Evolutionary conservation across 129 eudicot species (phyloP).

Genomic region (Centaurea solstitialis): DNA sequence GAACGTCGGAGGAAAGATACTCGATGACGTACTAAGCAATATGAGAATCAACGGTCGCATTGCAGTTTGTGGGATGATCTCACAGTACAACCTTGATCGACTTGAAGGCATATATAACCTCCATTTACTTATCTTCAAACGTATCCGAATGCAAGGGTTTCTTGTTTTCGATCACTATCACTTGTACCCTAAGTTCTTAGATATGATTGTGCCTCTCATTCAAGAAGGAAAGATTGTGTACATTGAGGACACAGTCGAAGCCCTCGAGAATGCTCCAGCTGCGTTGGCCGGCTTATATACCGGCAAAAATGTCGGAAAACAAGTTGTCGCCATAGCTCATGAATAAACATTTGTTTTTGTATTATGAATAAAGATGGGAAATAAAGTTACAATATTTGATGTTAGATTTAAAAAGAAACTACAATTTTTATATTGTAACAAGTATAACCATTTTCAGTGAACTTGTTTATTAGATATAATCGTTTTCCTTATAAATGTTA

Average conservation of each 20-base stretch:
- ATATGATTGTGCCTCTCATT: conserved; percentile 40
- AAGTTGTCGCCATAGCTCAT: conserved; percentile 44
- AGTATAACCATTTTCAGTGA: not conserved
- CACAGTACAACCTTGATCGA: conserved; percentile 51
- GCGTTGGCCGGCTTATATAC: conserved; percentile 55
- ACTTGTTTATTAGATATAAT: not conserved
- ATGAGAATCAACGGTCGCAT: conserved; percentile 56
- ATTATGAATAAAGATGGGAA: not conserved
- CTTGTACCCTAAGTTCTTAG: conserved; percentile 44
- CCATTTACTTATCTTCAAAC: conserved; percentile 24
- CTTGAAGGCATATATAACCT: too few species aligned
- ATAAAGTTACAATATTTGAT: not conserved
- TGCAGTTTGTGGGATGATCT: conserved; percentile 60
- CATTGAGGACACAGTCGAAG: conserved; percentile 50
- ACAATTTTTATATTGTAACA: not conserved
- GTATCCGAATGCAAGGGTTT: conserved; percentile 49
- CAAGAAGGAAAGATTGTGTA: conserved; percentile 44
- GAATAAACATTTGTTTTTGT: conserved; percentile 7
- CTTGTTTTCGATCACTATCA: conserved; percentile 35
- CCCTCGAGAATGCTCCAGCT: conserved; percentile 49
- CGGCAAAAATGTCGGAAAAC: conserved; percentile 51
- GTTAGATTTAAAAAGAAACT: not conserved
- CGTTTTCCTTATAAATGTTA: not conserved
- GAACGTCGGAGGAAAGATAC: conserved; percentile 68
- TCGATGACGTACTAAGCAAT: conserved; percentile 52